Conservation (phyloP, 495 filamentous ascomycete genomes). For the Hypoxylon cercidicola region DNA sequence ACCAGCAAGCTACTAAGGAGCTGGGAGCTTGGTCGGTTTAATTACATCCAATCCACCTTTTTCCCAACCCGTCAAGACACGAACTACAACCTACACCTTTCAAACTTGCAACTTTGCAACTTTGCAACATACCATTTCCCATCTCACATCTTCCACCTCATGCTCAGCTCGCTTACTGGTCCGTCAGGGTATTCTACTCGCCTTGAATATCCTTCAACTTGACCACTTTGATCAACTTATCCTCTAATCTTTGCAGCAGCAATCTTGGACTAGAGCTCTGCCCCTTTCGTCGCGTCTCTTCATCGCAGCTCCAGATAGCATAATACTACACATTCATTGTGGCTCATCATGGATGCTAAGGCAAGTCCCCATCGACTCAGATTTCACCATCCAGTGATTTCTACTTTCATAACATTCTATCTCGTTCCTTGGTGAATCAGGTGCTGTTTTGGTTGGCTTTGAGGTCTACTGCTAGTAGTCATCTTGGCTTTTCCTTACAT, state of each 20-base stretch:
- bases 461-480: not conserved
- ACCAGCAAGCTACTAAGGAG: not conserved
- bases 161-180: conserved; percentile 5
- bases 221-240: not conserved
- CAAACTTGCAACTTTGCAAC: not conserved
- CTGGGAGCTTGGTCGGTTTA: conserved; percentile 11
- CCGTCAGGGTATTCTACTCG: conserved; percentile 6
- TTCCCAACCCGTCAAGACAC: not conserved
- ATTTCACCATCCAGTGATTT: not conserved
- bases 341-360: conserved; percentile 51
- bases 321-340: conserved; percentile 6
- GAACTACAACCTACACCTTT: not conserved
- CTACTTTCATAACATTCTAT: conserved; percentile 19
- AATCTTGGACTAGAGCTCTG: conserved; percentile 18
- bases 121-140: not conserved
- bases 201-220: not conserved
- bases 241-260: conserved; percentile 4
- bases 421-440: conserved; percentile 10
- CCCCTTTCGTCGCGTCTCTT: conserved; percentile 19
- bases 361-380: conserved; percentile 37
- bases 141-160: conserved; percentile 4
- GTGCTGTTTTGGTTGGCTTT: too few relatives aligned
- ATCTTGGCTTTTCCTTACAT: not conserved
- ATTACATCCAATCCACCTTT: conserved; percentile 1
- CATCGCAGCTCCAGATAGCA: conserved; percentile 12